phyloP scores from a whole-genome alignment of 805 yeast species.

The Wickerhamomyces mucosus region DNA sequence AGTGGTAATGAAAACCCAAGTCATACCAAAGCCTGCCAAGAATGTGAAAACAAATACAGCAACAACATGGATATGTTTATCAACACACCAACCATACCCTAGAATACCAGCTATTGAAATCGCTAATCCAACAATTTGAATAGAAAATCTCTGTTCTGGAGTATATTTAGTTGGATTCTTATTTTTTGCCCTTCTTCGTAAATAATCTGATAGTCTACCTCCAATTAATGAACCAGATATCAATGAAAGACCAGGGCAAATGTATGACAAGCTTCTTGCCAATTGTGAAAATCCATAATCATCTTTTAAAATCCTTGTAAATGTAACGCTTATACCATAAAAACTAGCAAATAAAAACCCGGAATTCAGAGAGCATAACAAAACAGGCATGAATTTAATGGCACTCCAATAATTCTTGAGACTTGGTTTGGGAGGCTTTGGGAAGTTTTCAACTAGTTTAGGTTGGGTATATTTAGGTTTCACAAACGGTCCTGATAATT shows the following conservation, averaged over 20 bases:
- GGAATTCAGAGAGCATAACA: constrained; percentile 35
- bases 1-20: constrained; percentile 44
- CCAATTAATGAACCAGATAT: constrained; percentile 38
- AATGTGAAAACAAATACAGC: constrained; percentile 35
- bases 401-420: constrained; percentile 27
- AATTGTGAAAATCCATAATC: constrained; percentile 28
- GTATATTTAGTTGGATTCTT: constrained; percentile 17
- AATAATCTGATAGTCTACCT: constrained; percentile 37
- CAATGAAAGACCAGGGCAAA: constrained; percentile 44
- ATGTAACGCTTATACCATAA: constrained; percentile 43
- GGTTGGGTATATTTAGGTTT: constrained; percentile 23
- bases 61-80: constrained; percentile 28
- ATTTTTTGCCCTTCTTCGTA: constrained; percentile 19
- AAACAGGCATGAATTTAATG: constrained; percentile 32
- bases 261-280: constrained; percentile 34
- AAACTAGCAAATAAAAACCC: constrained; percentile 45
- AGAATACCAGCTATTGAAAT: constrained; percentile 35
- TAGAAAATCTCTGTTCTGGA: constrained; percentile 37
- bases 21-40: constrained; percentile 41
- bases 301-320: constrained; percentile 29
- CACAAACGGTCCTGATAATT: constrained; percentile 17
- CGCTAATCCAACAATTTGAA: constrained; percentile 35
- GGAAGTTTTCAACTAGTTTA: constrained; percentile 22
- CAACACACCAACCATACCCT: constrained; percentile 45
- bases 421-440: constrained; percentile 38